Base-by-base conservation (phyloP, 495 filamentous ascomycete genomes). In the Xylaria telfairii region DNA sequence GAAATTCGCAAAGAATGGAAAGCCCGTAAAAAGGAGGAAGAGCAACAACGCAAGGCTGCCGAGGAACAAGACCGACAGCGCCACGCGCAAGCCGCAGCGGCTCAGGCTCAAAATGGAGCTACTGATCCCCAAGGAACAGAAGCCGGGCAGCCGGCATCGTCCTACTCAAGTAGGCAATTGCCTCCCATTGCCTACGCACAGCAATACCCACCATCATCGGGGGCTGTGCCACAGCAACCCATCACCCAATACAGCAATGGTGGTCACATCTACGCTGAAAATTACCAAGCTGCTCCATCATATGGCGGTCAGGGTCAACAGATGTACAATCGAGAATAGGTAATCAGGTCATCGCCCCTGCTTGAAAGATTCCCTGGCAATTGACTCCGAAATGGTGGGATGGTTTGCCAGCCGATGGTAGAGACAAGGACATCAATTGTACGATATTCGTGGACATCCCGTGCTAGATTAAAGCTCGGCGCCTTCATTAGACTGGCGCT, bases 1-100 rank as follows among this genome's bases (percentile, higher is more conserved):
- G 96, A 99, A 76, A 98, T 99, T 70, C 93, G 96, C 64, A 97
- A 98, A 80, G 94, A 98, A 78, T 99, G 96, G 96, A 99, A 99
- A 82, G 92, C 92, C 21, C 93, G 95, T 71, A 99, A 98, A 89
- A 98, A 99, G 92, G 96, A 99, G 81, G 96, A 98, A 74, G 96
- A 98, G 69, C 89, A 89, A 68, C 84, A 86, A 77, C 92, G 96
- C 74, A 98, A 98, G 87, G 92, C 91, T 26, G 92, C 93, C 5
- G 96, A 98, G 74, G 96, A 98, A 73, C 90, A 93, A 68, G 89
- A 92, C 71, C 92, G 93, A 59, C 87, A 88, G 46, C 88, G 87
- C 59, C 88, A 88, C 32, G 88, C 85, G 41, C 83, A 87, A 61
- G 85, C 84, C 42, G 85, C 79, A 59, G 89, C 90, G 46, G 86